Evolutionary conservation across 2,329 filamentous ascomycete genomes (phyloP).

Genomic region (Pleomassaria siparia): DNA sequence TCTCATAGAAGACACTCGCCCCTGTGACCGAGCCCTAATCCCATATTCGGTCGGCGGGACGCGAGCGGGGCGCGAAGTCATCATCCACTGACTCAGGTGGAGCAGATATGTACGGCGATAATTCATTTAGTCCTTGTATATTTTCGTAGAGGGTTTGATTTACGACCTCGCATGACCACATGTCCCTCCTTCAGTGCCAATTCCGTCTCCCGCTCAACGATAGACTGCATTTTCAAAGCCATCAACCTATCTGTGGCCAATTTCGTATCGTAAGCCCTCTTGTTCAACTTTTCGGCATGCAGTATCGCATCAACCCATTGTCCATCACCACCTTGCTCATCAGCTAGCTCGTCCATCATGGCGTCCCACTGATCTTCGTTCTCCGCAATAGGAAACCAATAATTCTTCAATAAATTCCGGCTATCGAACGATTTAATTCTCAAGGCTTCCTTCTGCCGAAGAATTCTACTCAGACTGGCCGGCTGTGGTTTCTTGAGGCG

Average conservation of each 20-base stretch:
- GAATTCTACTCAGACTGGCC: conserved; percentile 56
- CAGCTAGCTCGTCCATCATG: conserved; percentile 28
- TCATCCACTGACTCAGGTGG: not conserved
- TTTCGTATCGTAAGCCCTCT: conserved; percentile 17
- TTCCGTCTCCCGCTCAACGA: conserved; percentile 52
- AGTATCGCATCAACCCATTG: conserved; percentile 36
- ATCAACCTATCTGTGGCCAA: conserved; percentile 32
- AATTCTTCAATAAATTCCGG: conserved; percentile 46
- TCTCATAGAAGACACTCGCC: not conserved
- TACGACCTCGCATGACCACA: conserved; percentile 30
- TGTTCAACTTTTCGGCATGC: conserved; percentile 19
- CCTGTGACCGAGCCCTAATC: not conserved
- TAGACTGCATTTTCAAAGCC: conserved; percentile 47
- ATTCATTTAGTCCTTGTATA: not conserved
- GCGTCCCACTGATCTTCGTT: conserved; percentile 55
- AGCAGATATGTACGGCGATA: not conserved
- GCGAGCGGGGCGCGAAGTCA: too few species aligned
- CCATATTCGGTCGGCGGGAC: not conserved
- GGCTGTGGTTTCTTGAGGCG: conserved; percentile 69
- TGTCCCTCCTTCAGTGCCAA: conserved; percentile 45
- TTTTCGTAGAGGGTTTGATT: conserved; percentile 21
- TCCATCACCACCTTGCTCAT: conserved; percentile 12
- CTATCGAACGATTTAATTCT: conserved; percentile 48
- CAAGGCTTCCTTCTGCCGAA: conserved; percentile 54
- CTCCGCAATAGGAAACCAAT: conserved; percentile 42